A percentile compares a stretch with the other conserved stretches of the same genome.
Conservation (phyloP, 2,329 filamentous ascomycete species). For the Penicillium sp. region DNA sequence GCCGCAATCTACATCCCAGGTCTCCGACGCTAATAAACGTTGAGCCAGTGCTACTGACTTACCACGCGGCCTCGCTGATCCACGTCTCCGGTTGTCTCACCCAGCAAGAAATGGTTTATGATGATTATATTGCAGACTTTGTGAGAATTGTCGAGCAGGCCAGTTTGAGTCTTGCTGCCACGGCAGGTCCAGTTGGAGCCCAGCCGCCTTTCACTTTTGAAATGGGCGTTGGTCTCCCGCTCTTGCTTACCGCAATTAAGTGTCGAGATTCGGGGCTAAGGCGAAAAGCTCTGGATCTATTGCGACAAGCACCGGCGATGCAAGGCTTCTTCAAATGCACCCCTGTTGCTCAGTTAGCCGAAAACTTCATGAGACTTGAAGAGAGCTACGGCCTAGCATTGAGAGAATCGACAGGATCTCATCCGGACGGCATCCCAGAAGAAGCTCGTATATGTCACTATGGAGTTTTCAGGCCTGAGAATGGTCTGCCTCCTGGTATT, state of each 20-base stretch:
- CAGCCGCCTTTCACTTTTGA: constrained; percentile 29
- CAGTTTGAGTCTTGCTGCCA: constrained; percentile 5
- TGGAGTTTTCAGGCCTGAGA: constrained; percentile 24
- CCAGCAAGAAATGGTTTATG: constrained; percentile 17
- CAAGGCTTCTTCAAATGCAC: constrained; percentile 30
- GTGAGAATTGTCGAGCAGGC: constrained; percentile 14
- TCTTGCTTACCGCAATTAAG: constrained; percentile 28
- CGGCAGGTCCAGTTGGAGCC: constrained; percentile 3
- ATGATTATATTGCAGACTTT: constrained; percentile 18
- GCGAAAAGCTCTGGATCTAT: constrained; percentile 23
- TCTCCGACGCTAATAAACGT: neutral
- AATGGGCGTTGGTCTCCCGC: constrained; percentile 22
- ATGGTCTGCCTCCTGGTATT: constrained; percentile 16
- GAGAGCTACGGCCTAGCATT: constrained; percentile 6
- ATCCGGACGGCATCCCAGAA: constrained; percentile 16
- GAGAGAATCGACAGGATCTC: too few relatives aligned
- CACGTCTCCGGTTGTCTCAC: constrained; percentile 18
- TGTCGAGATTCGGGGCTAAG: constrained; percentile 28
- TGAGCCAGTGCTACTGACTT: constrained; percentile 14
- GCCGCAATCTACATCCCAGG: neutral
- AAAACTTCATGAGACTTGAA: constrained; percentile 24
- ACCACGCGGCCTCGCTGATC: constrained; percentile 15
- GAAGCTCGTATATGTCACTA: constrained; percentile 30
- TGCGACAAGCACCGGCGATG: constrained; percentile 24
- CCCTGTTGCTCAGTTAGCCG: constrained; percentile 22